Base-by-base conservation (phyloP, 2,329 filamentous ascomycete species). In the Ophiostoma pallidulum region DNA sequence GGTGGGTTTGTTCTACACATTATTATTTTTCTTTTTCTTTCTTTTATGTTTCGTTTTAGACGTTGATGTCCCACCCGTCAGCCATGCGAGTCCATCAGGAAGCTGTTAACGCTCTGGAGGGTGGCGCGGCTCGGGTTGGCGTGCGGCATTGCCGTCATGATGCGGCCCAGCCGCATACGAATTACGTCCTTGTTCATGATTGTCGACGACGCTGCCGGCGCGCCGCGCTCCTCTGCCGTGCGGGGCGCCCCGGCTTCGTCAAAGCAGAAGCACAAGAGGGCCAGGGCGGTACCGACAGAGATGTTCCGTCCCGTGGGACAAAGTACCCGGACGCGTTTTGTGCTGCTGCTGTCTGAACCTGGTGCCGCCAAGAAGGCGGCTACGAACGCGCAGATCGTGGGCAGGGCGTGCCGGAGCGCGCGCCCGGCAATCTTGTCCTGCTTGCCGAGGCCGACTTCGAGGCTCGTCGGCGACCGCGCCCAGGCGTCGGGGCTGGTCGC, bases 61-160 rank as follows among this genome's bases (percentile, higher is more conserved):
- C 20, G 13, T 4, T 26, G 19, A 14, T 26, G 28, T 38, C 45
- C 32, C 9, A n/a, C 12, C 5, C 33, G 18, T 32, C 28, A n/a
- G 3, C 7, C n/a, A 9, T 60, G 59, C 64, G 66, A 70, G 48
- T 74, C 74, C 80, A 97, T 91, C 44, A 97, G 66, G 58, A 87
- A 94, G 47, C 86, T 86, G 64, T 97, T 96, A 5, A 97, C 84
- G 56, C 87, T 91, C 64, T 96, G 90, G 32, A 97, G 67, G 0
- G 90, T 96, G 19, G 86, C 75, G 31, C 92, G 74, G 53, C 82
- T 90, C 0, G 91, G 90, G 60, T 94, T 94, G 3, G 83, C 84
- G 55, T 84, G 80, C 1, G 89, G 84, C 60, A 84, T 82, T 0
- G 78, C 78, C 5, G 81, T 83, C 64, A 91, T 86, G 56, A 97